A percentile compares a stretch with the other conserved stretches of the same genome.
Evolutionary conservation across 306 rosid genomes (phyloP).

Genomic region (Pachyrhizus erosus): DNA sequence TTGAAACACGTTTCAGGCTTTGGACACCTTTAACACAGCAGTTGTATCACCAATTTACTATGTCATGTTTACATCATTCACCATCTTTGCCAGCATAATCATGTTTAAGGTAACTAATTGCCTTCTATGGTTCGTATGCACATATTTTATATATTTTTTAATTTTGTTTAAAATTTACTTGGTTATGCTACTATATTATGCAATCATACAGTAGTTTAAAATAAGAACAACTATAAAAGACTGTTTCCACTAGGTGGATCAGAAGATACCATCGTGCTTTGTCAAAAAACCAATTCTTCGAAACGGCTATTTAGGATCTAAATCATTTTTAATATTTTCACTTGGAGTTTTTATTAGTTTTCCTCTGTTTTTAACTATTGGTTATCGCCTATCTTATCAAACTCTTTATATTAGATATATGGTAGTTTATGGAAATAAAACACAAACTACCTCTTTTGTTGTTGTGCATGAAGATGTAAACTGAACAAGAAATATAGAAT

Average conservation of each 20-base stretch:
- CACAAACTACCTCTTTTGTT: too few species aligned
- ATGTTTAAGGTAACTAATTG: slow-evolving; percentile 73
- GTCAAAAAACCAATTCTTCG: neutral
- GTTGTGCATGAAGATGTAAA: too few species aligned
- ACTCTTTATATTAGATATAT: neutral
- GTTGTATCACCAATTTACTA: slow-evolving; percentile 91
- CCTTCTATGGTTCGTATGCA: neutral
- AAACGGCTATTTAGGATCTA: neutral
- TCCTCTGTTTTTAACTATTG: neutral
- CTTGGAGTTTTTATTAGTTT: neutral
- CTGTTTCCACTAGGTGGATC: neutral
- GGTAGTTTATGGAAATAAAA: neutral
- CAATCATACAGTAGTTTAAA: neutral
- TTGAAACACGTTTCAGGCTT: slow-evolving; percentile 63
- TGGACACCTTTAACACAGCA: slow-evolving; percentile 93
- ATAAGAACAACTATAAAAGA: neutral
- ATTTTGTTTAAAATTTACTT: neutral
- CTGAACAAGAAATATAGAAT: too few species aligned
- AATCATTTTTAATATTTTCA: neutral
- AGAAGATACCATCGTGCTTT: neutral
- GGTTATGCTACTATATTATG: neutral
- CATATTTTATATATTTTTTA: neutral
- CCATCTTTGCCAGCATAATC: slow-evolving; percentile 90
- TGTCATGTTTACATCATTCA: slow-evolving; percentile 83
- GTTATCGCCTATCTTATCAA: neutral